A percentile compares a stretch with the other conserved stretches of the same genome.
These are phyloP conservation scores for Triadica sebifera DNA, from an alignment of 345 rosid genomes.

Conservation along the genomic window DNA sequence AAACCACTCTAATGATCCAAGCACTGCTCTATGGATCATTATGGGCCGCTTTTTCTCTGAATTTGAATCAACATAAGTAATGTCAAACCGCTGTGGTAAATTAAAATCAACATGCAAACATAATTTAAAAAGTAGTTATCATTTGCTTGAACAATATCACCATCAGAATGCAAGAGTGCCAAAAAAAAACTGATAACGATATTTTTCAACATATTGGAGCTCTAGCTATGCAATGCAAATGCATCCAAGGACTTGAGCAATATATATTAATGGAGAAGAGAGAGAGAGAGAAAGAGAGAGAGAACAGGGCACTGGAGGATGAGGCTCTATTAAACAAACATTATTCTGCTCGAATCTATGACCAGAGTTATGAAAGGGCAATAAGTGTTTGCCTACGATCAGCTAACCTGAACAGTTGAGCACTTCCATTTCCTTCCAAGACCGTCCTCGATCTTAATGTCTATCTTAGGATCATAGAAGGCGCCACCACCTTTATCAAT, in stretches of 20 bases:
- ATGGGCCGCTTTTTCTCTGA: constrained; percentile 80
- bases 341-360: neutral
- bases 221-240: neutral
- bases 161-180: neutral
- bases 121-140: neutral
- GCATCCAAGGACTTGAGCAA: neutral
- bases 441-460: constrained; percentile 92
- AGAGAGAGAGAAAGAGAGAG: too few relatives aligned
- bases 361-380: neutral
- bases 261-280: too few relatives aligned
- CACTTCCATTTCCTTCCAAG: constrained; percentile 98
- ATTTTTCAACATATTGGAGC: neutral
- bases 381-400: neutral
- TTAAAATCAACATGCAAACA: constrained; percentile 80
- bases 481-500: constrained; percentile 99
- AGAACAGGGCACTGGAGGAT: neutral
- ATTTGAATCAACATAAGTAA: constrained; percentile 78
- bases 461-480: constrained; percentile 95
- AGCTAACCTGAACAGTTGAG: constrained; percentile 78
- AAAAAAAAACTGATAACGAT: neutral
- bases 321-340: too few relatives aligned
- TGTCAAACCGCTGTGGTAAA: constrained; percentile 82
- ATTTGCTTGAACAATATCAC: neutral
- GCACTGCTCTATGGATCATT: constrained; percentile 96
- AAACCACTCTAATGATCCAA: constrained; percentile 87